Base-by-base conservation (phyloP, 257 asterid species). In the Fraxinus pennsylvanica region DNA sequence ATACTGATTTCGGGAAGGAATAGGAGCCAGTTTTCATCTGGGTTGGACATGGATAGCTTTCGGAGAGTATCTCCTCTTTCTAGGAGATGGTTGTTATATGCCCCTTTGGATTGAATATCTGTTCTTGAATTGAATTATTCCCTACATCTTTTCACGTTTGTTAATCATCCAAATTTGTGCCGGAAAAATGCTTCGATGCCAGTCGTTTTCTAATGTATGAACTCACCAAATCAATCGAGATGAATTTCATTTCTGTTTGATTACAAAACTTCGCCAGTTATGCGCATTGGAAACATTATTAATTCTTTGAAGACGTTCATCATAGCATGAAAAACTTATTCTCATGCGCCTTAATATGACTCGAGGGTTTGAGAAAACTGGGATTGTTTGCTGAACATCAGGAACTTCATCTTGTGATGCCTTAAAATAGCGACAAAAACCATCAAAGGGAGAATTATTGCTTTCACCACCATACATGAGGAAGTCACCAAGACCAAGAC, bases 1-100 rank as follows among this genome's bases (percentile, higher is more conserved):
- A 77, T 79, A 35, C 98, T 63, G 98, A 94, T 85, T 94, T 94
- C 57, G 97, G 97, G 57, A 94, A 91, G 86, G 97, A 92, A 15
- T 94, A 84, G 83, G 29, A 59, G 1, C 29, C 30, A 59, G 67
- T 59, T 59, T n/a, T 0, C 22, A 54, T 54, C 5, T 17, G 29
- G 25, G 65, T 3, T 17, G 63, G 63, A n/a, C 27, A 54, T 59
- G 67, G 67, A 59, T 21, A 6, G 10, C 67, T 59, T 22, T 59
- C 0, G 3, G 14, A 59, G 67, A 19, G 27, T 0, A n/a, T 57
- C 66, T n/a, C 66, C 30, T 57, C 66, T 57, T 13, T 45, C 3
- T 45, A 45, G 19, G 52, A 45, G 19, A 45, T 13, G 14, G 47
- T 41, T 41, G 50, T 15, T 10, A n/a, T 9, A 59, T 59, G 3